Conservation (phyloP, 176 grass and related monocot genomes). For the Thinopyrum elongatum region DNA sequence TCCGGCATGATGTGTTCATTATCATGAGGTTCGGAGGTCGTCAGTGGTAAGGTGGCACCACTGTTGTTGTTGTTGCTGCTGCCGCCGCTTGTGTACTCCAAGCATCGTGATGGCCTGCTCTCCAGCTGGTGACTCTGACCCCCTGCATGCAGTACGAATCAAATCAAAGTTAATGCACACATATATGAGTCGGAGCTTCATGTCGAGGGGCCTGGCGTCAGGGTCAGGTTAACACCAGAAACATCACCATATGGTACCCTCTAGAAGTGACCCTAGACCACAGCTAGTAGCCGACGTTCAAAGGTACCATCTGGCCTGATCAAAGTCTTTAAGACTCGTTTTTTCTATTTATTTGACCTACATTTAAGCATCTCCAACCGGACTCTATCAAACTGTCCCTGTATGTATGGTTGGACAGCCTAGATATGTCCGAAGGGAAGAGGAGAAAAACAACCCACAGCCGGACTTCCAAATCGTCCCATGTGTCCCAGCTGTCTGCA, state of each 20-base stretch:
- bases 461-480: no score
- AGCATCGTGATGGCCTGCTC: constrained; percentile 15
- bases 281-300: background rate
- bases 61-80: background rate
- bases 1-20: background rate
- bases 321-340: no score
- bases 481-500: no score
- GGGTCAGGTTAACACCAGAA: background rate
- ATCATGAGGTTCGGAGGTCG: background rate
- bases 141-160: constrained; percentile 30
- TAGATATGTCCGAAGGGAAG: no score
- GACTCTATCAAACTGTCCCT: no score
- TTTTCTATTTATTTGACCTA: background rate
- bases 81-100: background rate
- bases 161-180: constrained; percentile 28
- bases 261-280: background rate
- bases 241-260: background rate
- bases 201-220: background rate
- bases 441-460: no score
- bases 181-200: constrained; percentile 2
- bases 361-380: background rate
- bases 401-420: no score
- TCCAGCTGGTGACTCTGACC: constrained; percentile 20
- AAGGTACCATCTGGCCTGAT: background rate
- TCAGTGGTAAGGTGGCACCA: background rate